Conservation (phyloP, 108 stramenopile genomes). For the Bacterosira constricta region DNA sequence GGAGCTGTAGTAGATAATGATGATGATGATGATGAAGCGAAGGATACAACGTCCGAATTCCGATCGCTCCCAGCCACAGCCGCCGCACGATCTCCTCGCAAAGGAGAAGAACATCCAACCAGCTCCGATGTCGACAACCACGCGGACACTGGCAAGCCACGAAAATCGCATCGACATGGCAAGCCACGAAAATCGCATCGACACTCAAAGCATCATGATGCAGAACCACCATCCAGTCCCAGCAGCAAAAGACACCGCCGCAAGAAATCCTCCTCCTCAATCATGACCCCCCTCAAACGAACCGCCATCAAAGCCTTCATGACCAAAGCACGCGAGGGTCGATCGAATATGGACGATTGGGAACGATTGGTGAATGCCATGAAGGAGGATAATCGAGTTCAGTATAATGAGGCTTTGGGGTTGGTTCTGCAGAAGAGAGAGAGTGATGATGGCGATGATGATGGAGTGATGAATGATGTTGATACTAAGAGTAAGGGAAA, state of each 20-base stretch:
- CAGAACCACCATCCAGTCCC: too few species aligned
- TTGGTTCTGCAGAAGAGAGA: neutral
- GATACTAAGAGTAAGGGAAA: neutral
- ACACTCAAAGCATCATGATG: too few species aligned
- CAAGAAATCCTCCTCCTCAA: too few species aligned
- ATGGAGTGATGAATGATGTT: neutral
- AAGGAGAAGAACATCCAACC: too few species aligned
- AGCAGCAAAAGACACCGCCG: too few species aligned
- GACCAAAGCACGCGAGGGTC: neutral
- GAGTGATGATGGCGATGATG: neutral
- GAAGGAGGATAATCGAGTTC: conserved; percentile 10
- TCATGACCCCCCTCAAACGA: neutral
- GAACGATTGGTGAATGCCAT: conserved; percentile 19
- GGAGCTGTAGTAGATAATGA: too few species aligned
- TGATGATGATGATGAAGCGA: neutral
- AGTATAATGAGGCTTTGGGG: neutral
- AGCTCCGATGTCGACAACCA: too few species aligned
- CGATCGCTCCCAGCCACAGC: too few species aligned
- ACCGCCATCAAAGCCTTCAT: conserved; percentile 28
- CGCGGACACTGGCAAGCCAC: neutral
- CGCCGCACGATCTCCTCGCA: too few species aligned
- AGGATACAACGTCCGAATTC: too few species aligned
- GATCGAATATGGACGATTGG: conserved; percentile 10
- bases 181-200: neutral
- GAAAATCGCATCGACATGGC: neutral